phyloP scores from a whole-genome alignment of 208 protist genomes.

The Acanthamoeba healyi region DNA sequence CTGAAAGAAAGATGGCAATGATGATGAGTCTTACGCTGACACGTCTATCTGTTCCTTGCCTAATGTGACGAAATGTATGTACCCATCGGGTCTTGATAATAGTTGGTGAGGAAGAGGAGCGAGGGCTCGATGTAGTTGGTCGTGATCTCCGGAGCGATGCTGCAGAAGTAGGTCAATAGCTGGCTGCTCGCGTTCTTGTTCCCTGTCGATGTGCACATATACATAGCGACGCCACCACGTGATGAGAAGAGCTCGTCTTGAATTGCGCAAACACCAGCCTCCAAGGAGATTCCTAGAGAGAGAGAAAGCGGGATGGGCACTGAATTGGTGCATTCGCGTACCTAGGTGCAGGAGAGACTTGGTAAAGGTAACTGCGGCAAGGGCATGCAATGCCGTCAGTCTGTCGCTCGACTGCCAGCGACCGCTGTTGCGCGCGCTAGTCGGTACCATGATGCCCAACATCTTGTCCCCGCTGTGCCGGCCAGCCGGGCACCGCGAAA shows the following conservation, averaged over 20 bases:
- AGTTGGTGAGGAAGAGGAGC: slow-evolving; percentile 33
- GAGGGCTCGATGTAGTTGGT: slow-evolving; percentile 14
- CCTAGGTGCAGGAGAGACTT: slow-evolving; percentile 3
- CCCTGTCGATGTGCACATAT: neutral
- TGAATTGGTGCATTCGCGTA: neutral
- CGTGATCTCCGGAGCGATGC: slow-evolving; percentile 29
- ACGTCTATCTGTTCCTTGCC: neutral
- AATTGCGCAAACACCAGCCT: neutral
- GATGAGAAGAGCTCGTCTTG: too few species aligned
- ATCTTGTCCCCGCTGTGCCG: neutral
- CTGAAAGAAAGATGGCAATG: neutral
- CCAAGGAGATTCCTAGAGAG: neutral
- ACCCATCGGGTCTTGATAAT: slow-evolving; percentile 64
- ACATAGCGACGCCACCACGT: neutral
- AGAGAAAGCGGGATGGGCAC: neutral
- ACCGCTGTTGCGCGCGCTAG: neutral
- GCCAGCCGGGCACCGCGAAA: too few species aligned
- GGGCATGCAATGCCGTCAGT: slow-evolving; percentile 26
- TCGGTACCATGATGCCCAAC: slow-evolving; percentile 31
- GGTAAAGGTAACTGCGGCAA: slow-evolving; percentile 7
- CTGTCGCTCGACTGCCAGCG: slow-evolving; percentile 16
- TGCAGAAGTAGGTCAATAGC: slow-evolving; percentile 36
- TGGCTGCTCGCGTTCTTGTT: slow-evolving; percentile 23
- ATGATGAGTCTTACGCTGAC: neutral
- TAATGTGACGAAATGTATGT: neutral